Conservation (phyloP, 148 eudicot species). For the Suaeda aralocaspica region DNA sequence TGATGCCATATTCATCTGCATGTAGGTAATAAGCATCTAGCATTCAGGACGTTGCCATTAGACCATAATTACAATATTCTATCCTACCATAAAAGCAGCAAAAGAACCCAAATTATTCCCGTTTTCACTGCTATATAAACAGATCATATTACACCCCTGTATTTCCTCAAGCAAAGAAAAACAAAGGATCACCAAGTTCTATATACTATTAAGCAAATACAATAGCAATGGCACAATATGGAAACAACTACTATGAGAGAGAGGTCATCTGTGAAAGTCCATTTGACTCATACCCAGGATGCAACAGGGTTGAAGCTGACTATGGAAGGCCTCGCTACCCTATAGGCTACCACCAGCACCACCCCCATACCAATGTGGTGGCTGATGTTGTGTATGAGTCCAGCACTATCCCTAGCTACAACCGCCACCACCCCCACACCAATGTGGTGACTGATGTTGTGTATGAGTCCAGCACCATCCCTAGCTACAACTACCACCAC, state of each 20-base stretch:
- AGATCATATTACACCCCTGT: not conserved
- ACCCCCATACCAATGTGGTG: constrained; percentile 19
- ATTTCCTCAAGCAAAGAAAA: constrained; percentile 22
- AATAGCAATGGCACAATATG: constrained; percentile 20
- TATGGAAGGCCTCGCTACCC: constrained; percentile 16
- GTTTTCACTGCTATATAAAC: constrained; percentile 22
- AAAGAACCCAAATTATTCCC: constrained; percentile 1
- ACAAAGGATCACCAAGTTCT: not conserved
- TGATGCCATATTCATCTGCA: constrained; percentile 10
- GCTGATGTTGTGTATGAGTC: constrained; percentile 24
- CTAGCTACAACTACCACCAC: no score
- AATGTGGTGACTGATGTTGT: no score
- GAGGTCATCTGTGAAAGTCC: constrained; percentile 25
- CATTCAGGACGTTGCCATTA: not conserved
- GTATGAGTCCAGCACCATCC: no score
- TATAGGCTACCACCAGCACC: constrained; percentile 23
- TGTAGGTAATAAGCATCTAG: constrained; percentile 13
- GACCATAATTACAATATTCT: not conserved
- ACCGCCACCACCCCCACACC: constrained; percentile 19
- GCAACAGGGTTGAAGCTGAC: constrained; percentile 17
- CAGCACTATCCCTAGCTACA: constrained; percentile 24
- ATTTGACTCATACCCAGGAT: constrained; percentile 29
- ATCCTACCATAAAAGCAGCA: not conserved
- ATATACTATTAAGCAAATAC: not conserved
- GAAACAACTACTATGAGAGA: constrained; percentile 20